Evolutionary conservation across 306 rosid species (phyloP), one percentile per base, ranked within the genome.

Genomic region (Castanea crenata): DNA sequence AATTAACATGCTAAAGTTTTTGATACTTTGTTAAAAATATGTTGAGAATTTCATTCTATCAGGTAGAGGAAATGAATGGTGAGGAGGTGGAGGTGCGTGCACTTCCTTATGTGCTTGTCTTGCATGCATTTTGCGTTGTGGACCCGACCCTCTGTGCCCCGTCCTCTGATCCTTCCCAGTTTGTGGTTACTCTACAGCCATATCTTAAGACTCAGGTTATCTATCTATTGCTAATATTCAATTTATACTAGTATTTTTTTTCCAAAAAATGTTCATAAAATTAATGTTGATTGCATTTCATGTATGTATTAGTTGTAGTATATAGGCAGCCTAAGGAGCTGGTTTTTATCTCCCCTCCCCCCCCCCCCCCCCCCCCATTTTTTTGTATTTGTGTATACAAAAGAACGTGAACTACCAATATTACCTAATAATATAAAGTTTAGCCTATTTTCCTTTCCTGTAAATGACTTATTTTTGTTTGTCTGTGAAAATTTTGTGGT

Each of bases 101-200:
- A 73, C 94, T 95, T 82, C 98, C 98, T 0, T 93, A 95, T 79
- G 96, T 95, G 81, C 89, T 83, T 80, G 94, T 80, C 83, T 88
- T 95, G 88, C 99, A 95, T 88, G 89, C 98, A 58, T 95, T 95
- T 88, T 95, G 98, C 80, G 89, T 86, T 85, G 99, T 95, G 79
- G 98, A 95, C 76, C 96, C 99, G 41, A 86, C 89, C 38, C 93
- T 95, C 27, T 95, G 98, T 86, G 96, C 98, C 25, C 99, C 99
- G 0, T 83, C 91, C 70, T 95, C 99, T 21, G 90, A 95, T 81
- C 97, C 97, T 56, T 93, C 99, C 25, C 98, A 92, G 74, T 93
- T 93, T 89, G 96, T 93, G 83, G 96, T 95, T 84, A 95, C 99
- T 72, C 92, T 95, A 87, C 98, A 93, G 87, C 96, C 98, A 79